Base-by-base conservation (phyloP, 768 basidiomycete species). In the Psilocybe sp. region DNA sequence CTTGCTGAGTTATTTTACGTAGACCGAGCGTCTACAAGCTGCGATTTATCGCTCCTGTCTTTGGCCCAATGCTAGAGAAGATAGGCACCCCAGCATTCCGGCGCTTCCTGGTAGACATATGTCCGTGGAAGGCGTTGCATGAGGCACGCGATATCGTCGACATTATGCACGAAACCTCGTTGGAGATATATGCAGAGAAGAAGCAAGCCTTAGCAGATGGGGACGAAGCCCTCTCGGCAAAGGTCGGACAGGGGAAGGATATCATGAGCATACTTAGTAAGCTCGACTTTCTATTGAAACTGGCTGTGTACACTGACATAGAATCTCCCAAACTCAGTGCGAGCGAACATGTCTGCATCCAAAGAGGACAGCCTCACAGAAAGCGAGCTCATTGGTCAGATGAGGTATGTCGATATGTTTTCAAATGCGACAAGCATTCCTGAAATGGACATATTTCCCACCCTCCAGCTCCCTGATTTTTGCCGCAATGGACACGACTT, bases 201-300 rank as follows among this genome's bases (percentile, higher is more conserved):
- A 71, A 68, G 50, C 57, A 51, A 31, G 65, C 70, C 2, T 40
- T 76, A 2, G 52, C 52, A 9, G 58, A 60, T 19, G 71, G 69
- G 4, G 71, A 74, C 23, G 64, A 64, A 36, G 67, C 23, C 23
- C 23, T 28, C 23, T 28, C 23, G 23, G 54, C 50, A 12, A 65
- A 70, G 50, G 62, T 70, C 39, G 69, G 67, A 9, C 64, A 65
- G 7, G 72, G 70, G 10, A 73, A 72, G 41, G 77, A 78, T 54
- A 68, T 80, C 15, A 64, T 78, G 53, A 77, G 72, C 48, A 66
- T 77, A 38, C 55, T 79, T 19, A 61, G 77, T 80, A 54, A 38
- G 74, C 52, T 15, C 10, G 5, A 34, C 13, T 34, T 11, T 28
- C 23, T 7, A 28, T 28, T 7, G 19, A 8, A 2, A 10, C 14